These are phyloP conservation scores for Podospora bellae-mahoneyi DNA, from an alignment of 495 filamentous ascomycete species.

Conservation along the genomic window DNA sequence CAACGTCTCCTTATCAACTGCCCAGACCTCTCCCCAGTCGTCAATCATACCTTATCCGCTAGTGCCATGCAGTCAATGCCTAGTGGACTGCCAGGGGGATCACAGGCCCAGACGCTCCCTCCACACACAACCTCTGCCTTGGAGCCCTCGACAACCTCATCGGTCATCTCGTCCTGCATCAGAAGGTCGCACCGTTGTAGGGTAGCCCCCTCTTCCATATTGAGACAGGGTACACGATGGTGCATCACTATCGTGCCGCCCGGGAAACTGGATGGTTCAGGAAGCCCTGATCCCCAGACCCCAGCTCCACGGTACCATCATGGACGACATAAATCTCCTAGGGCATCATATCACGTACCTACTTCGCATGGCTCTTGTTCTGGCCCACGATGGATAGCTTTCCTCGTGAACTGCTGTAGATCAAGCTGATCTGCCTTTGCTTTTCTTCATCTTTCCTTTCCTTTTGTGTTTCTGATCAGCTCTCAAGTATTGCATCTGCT, in stretches of 20 bases:
- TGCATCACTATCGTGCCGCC: conserved; percentile 3
- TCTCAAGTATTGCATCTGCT: not conserved
- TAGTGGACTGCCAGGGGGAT: conserved; percentile 1
- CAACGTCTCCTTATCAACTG: conserved; percentile 4
- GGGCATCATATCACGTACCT: not conserved
- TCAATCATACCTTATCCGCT: conserved; percentile 11
- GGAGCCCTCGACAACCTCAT: not conserved
- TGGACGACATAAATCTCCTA: not conserved
- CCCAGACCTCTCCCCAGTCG: conserved; percentile 7
- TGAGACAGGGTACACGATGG: not conserved
- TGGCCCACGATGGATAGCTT: not conserved
- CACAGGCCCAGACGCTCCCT: not conserved
- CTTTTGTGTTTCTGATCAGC: not conserved
- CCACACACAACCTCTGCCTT: too few relatives aligned
- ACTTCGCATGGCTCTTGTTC: not conserved
- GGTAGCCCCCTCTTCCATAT: conserved; percentile 6
- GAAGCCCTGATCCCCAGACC: not conserved
- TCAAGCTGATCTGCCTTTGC: not conserved
- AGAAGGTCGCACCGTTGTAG: not conserved
- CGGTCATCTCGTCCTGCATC: not conserved
- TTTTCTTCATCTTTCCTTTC: not conserved
- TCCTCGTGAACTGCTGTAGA: not conserved
- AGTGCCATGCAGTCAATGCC: conserved; percentile 8
- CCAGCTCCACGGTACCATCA: not conserved
- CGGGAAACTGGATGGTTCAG: conserved; percentile 7